Evolutionary conservation across 441 rosid species (phyloP).

Genomic region (Pelargonium citronellum): DNA sequence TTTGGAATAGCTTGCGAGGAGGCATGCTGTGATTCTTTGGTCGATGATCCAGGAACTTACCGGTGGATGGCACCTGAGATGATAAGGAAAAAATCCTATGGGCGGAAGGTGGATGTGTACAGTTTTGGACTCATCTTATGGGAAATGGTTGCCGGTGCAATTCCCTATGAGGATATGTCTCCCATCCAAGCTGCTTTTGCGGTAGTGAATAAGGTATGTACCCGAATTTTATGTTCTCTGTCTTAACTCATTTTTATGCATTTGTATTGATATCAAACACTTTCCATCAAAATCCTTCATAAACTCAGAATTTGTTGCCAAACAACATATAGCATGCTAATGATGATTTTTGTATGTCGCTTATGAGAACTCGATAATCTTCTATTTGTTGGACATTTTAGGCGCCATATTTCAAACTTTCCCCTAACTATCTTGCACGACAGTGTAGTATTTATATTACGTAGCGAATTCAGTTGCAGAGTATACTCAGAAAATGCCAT

Average conservation of each 20-base stretch:
- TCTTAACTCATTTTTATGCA: background rate
- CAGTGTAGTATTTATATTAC: background rate
- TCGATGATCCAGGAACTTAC: slow-evolving; percentile 96
- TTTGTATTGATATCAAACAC: background rate
- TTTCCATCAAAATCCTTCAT: background rate
- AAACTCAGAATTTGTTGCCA: no score
- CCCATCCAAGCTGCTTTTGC: slow-evolving; percentile 99
- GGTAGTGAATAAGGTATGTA: slow-evolving; percentile 75
- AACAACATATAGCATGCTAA: no score
- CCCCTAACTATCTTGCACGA: background rate
- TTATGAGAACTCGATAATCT: no score
- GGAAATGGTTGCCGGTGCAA: slow-evolving; percentile 94
- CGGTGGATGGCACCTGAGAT: slow-evolving; percentile 99
- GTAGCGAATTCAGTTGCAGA: no score
- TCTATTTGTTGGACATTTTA: background rate
- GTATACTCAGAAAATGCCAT: no score
- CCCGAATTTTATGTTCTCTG: background rate
- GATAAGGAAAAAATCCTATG: slow-evolving; percentile 77
- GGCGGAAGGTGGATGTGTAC: slow-evolving; percentile 81
- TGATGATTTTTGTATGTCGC: no score
- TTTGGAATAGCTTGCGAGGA: slow-evolving; percentile 95
- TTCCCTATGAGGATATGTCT: slow-evolving; percentile 91
- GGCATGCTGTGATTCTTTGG: slow-evolving; percentile 64
- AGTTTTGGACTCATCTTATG: slow-evolving; percentile 91
- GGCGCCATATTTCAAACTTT: background rate